Evolutionary conservation across 768 basidiomycete genomes (phyloP).

Genomic region (Boletus fagicola): DNA sequence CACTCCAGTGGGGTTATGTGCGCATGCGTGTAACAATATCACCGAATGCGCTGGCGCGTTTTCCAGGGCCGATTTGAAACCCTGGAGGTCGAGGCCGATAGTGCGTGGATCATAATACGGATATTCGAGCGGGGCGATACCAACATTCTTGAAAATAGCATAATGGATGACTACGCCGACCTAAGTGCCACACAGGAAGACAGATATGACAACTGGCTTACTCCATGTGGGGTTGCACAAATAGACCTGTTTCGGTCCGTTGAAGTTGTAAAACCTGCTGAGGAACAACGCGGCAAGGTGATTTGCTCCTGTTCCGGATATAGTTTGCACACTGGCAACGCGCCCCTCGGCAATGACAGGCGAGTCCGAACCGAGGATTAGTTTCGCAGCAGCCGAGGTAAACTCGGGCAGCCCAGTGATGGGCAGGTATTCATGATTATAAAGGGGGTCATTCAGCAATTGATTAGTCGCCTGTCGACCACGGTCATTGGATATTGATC

Average conservation of each 20-base stretch:
- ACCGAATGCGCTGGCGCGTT: conserved; percentile 74
- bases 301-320: conserved; percentile 95
- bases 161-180: conserved; percentile 70
- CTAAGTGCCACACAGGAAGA: not conserved
- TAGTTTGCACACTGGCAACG: conserved; percentile 83
- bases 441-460: conserved; percentile 61
- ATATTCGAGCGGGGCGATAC: conserved; percentile 82
- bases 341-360: conserved; percentile 68
- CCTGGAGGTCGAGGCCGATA: conserved; percentile 78
- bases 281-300: conserved; percentile 89
- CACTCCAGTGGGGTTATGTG: conserved; percentile 96
- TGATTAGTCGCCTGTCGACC: conserved; percentile 63
- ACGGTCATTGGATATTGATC: conserved; percentile 1
- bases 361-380: conserved; percentile 77
- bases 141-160: conserved; percentile 88
- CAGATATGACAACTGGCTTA: conserved; percentile 35
- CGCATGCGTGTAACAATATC: conserved; percentile 90
- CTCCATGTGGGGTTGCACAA: conserved; percentile 96
- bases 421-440: conserved; percentile 92
- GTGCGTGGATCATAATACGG: conserved; percentile 94
- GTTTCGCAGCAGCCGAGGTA: conserved; percentile 73
- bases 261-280: conserved; percentile 72
- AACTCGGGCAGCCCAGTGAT: conserved; percentile 87
- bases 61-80: conserved; percentile 59
- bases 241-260: conserved; percentile 65